Conservation (phyloP, 176 grass and related monocot species). For the Eragrostis nindensis region DNA sequence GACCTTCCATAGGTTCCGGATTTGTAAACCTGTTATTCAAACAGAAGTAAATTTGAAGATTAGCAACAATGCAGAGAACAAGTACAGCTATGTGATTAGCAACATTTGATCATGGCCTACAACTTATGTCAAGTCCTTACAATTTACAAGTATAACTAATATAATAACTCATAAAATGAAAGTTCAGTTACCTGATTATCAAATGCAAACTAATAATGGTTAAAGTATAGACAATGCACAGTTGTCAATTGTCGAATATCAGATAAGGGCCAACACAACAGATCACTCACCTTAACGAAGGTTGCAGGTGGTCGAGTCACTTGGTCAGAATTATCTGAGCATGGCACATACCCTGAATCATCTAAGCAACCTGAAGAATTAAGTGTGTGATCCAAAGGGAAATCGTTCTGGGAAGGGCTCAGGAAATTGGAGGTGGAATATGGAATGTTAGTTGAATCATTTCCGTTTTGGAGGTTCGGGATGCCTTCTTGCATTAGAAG, state of each 20-base stretch:
- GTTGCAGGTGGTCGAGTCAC: constrained; percentile 60
- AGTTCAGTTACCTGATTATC: neutral
- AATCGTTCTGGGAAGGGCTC: constrained; percentile 73
- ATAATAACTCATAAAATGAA: neutral
- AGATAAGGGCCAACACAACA: too few relatives aligned
- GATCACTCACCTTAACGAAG: constrained; percentile 93
- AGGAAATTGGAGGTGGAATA: constrained; percentile 88
- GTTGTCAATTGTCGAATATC: neutral
- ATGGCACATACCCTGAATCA: constrained; percentile 60
- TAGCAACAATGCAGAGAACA: neutral
- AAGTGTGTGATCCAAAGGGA: constrained; percentile 68
- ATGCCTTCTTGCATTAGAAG: constrained; percentile 75
- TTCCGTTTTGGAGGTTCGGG: constrained; percentile 55
- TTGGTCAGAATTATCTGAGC: constrained; percentile 67
- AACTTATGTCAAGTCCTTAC: neutral
- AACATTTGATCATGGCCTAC: too few relatives aligned
- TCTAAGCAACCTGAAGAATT: constrained; percentile 70
- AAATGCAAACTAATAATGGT: neutral
- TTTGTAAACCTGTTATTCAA: constrained; percentile 84
- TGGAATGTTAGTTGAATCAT: constrained; percentile 62
- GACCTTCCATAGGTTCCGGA: constrained; percentile 87
- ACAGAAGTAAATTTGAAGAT: constrained; percentile 19
- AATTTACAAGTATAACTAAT: neutral
- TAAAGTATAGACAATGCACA: neutral
- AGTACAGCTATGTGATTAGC: neutral